Evolutionary conservation across 306 rosid species (phyloP), one percentile per base, ranked within the genome.

Genomic region (Lathyrus aphaca): DNA sequence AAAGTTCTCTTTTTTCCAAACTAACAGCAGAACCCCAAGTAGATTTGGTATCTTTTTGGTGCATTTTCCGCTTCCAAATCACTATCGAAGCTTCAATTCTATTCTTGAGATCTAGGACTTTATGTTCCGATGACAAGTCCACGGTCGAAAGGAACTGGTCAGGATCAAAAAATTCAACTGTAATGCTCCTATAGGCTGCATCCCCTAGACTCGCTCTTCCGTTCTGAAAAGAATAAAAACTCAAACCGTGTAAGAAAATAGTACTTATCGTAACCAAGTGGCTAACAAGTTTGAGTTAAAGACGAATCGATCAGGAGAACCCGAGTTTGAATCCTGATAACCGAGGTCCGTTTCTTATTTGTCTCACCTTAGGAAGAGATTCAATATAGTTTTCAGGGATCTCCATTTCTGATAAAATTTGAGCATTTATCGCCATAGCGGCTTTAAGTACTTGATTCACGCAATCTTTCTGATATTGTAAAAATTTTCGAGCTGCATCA

Each of bases 381-480:
- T 95, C 99, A 6, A 95, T 85, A 74, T 91, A 95, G 80, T 85
- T 87, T 42, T 95, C 99, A 0, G 99, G 99, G 64, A 91, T 87
- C 80, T 95, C 99, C 89, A 95, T 91, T 76, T 95, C 99, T 19
- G 95, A 62, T 62, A 95, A 66, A 77, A 92, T 85, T 68, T 89
- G 96, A 76, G 99, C 96, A 79, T 95, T 95, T 49, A 95, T 95
- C 68, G 99, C 97, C 99, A 91, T 89, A 69, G 99, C 99, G 69
- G 97, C 97, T 82, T 95, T 95, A 64, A 95, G 99, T 49, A 95
- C 99, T 82, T 95, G 99, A 79, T 86, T 91, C 61, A 95, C 99
- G 76, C 89, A 71, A 77, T 95, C 99, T 74, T 95, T 95, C 78
- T 95, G 99, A 72, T 87, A 81, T 79, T 89, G 97, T 70, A 95